Base-by-base conservation (phyloP, 2,329 filamentous ascomycete species). In the Hirsutella minnesotensis region DNA sequence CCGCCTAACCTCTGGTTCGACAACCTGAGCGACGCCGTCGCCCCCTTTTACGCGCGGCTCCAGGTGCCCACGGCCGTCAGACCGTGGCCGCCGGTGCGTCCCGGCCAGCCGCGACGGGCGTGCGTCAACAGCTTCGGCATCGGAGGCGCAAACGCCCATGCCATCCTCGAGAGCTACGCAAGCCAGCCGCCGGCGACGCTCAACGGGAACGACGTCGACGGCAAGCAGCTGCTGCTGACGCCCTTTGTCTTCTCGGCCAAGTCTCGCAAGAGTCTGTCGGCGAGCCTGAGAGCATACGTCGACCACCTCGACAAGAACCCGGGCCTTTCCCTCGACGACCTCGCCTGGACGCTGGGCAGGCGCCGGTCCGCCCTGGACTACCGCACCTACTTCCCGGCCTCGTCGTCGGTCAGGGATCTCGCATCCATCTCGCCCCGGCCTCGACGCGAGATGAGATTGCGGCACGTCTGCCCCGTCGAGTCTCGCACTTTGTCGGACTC, bases 81-180 rank as follows among this genome's bases (percentile, higher is more conserved):
- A 9, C 41, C 51, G 8, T 56, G 53, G 54, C 55, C 54, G 8
- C 13, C 4, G 31, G 42, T 10, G n/a, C 42, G 1, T 20, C 35
- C 1, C 48, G 45, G 8, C 27, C 40, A 0, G 30, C 42, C 41
- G 4, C 41, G 43, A 3, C 49, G 56, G 1, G 54, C 47, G 1
- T 55, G 51, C 38, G 47, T 60, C 29, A 59, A 60, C 43, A 53
- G 54, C 16, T 70, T 70, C 39, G 68, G 68, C 1, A 69, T 64
- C 38, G 66, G 63, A 16, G 65, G 60, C 21, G 63, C 67, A n/a
- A 70, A 69, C 46, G 63, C 61, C 2, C 67, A 70, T 43, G 58
- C 58, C 0, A 63, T 71, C 9, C 46, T 67, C 7, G 61, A 62
- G 45, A 34, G 38, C 12, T 49, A 49, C 35, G 22, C 18, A 5